Evolutionary conservation across 192 early-diverging fungal species (phyloP).

Genomic region (Coemansia sp.): DNA sequence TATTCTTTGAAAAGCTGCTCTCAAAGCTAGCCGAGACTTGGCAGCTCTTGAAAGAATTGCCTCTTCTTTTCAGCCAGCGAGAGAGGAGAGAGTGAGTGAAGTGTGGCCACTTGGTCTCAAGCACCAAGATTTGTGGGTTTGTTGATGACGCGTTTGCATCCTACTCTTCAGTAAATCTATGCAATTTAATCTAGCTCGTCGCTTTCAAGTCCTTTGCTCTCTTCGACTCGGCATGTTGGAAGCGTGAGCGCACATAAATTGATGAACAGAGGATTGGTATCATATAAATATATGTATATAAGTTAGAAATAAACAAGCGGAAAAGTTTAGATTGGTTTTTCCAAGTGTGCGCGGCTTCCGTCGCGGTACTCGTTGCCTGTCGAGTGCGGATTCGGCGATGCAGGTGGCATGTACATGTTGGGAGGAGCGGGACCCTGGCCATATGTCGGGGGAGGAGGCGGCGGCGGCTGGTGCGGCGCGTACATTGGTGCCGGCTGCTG

Average conservation of each 20-base stretch:
- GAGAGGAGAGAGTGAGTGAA: not conserved
- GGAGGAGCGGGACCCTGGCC: not conserved
- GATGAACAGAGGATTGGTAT: too few species aligned
- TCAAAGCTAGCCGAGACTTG: not conserved
- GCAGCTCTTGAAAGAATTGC: not conserved
- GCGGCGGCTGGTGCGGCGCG: constrained; percentile 12
- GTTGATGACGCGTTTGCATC: too few species aligned
- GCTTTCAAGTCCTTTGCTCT: too few species aligned
- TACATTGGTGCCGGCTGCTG: constrained; percentile 12
- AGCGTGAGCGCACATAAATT: too few species aligned
- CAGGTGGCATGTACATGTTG: constrained; percentile 2
- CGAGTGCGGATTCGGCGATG: not conserved
- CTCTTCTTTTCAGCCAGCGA: not conserved
- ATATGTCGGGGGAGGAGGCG: constrained; percentile 16
- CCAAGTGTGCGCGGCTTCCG: constrained; percentile 2
- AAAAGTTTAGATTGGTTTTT: not conserved
- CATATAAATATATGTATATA: not conserved
- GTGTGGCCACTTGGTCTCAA: too few species aligned
- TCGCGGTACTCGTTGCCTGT: not conserved
- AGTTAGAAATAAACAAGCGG: not conserved
- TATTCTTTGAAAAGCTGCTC: not conserved
- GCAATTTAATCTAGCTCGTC: too few species aligned
- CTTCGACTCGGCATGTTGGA: too few species aligned
- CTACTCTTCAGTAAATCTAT: too few species aligned
- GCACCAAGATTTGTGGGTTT: too few species aligned